Evolutionary conservation across 108 stramenopile genomes (phyloP).

Genomic region (Schizochytrium sp.): DNA sequence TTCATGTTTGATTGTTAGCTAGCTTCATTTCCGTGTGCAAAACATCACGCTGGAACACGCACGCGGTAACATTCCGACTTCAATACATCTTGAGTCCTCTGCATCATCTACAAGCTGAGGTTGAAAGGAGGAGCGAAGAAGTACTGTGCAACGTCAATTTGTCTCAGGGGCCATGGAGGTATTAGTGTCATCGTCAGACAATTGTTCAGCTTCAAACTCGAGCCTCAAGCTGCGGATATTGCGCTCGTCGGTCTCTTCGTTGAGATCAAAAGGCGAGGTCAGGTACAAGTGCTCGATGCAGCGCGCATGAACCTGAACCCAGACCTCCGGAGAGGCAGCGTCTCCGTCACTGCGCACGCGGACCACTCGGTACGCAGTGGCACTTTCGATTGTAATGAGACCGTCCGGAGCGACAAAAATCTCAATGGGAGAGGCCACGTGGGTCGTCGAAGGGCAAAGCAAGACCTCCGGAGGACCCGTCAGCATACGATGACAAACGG

Average conservation of each 20-base stretch:
- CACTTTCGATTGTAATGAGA: background rate
- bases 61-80: too few species aligned
- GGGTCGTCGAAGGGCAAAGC: background rate
- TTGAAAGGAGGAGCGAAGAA: too few species aligned
- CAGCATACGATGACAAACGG: background rate
- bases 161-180: too few species aligned
- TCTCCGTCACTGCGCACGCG: background rate
- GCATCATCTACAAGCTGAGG: too few species aligned
- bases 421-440: background rate
- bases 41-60: too few species aligned
- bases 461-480: background rate
- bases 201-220: background rate
- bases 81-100: too few species aligned
- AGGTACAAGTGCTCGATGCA: background rate
- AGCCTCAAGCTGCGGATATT: background rate
- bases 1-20: too few species aligned
- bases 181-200: too few species aligned
- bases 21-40: too few species aligned
- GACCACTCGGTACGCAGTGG: background rate
- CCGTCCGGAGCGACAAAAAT: conserved; percentile 6
- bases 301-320: background rate
- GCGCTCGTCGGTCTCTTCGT: background rate
- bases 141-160: too few species aligned
- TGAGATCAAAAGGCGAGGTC: background rate
- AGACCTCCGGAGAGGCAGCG: background rate